Evolutionary conservation across 176 grass and related monocot species (phyloP).

Genomic region (Triticum dicoccoides): DNA sequence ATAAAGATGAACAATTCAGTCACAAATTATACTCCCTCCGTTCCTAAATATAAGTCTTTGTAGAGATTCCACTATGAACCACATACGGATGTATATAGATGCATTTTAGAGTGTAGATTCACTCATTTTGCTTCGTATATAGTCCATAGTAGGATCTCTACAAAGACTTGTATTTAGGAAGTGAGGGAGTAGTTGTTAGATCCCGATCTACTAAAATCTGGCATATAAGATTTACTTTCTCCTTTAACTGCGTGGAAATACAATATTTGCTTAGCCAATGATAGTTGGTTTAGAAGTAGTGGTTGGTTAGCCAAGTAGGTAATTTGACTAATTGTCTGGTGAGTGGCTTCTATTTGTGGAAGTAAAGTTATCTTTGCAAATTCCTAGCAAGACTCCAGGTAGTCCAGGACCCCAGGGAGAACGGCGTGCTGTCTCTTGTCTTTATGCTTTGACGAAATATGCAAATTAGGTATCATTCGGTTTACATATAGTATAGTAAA

Average conservation of each 20-base stretch:
- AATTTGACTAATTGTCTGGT: slow-evolving; percentile 27
- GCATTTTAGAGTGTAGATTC: no score
- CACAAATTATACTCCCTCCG: background rate
- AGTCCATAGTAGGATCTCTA: no score
- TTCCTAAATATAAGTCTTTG: no score
- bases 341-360: slow-evolving; percentile 41
- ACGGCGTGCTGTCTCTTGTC: background rate
- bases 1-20: slow-evolving; percentile 45
- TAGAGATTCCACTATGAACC: no score
- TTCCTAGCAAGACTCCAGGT: slow-evolving; percentile 13
- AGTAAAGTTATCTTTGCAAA: slow-evolving; percentile 26
- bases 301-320: slow-evolving; percentile 26
- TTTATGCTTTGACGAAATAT: slow-evolving; percentile 12
- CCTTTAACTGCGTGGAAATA: background rate
- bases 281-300: slow-evolving; percentile 11
- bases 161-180: no score
- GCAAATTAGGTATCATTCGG: slow-evolving; percentile 27
- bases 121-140: no score
- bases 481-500: slow-evolving; percentile 12
- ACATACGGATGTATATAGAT: no score
- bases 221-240: slow-evolving; percentile 34
- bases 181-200: background rate
- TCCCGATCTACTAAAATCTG: slow-evolving; percentile 21
- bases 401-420: slow-evolving; percentile 16
- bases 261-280: slow-evolving; percentile 8